A percentile compares a stretch with the other conserved stretches of the same genome.
Evolutionary conservation across 2,329 filamentous ascomycete species (phyloP).

Genomic region (Tolypocladium tundrense): DNA sequence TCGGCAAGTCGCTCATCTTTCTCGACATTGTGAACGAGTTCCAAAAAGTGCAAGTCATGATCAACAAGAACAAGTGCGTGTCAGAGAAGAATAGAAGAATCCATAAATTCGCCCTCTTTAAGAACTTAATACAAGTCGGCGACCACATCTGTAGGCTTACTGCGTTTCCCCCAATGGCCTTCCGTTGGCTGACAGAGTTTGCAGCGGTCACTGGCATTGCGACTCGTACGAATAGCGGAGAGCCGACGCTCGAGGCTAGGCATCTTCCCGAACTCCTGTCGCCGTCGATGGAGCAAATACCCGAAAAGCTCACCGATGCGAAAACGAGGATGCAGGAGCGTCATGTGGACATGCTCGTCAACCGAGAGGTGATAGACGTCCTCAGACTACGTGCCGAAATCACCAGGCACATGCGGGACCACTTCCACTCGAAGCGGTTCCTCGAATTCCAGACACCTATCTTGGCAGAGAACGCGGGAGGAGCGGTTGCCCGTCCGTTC

Average conservation of each 20-base stretch:
- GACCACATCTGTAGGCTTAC: slow-evolving; percentile 67
- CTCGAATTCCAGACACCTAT: slow-evolving; percentile 88
- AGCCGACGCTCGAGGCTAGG: slow-evolving; percentile 62
- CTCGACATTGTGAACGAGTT: slow-evolving; percentile 69
- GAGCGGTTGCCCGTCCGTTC: slow-evolving; percentile 81
- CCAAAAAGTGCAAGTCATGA: slow-evolving; percentile 63
- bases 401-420: slow-evolving; percentile 62
- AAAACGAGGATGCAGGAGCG: slow-evolving; percentile 67
- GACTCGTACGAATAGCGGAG: slow-evolving; percentile 58
- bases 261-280: slow-evolving; percentile 62
- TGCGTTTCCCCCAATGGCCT: slow-evolving; percentile 9
- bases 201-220: slow-evolving; percentile 61
- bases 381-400: slow-evolving; percentile 66
- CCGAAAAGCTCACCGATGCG: slow-evolving; percentile 56
- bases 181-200: slow-evolving; percentile 13
- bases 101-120: slow-evolving; percentile 47
- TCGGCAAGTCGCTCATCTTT: slow-evolving; percentile 74
- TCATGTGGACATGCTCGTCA: slow-evolving; percentile 79
- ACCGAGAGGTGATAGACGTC: slow-evolving; percentile 55
- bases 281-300: slow-evolving; percentile 71
- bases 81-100: slow-evolving; percentile 20
- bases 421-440: slow-evolving; percentile 62
- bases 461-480: slow-evolving; percentile 71
- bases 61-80: slow-evolving; percentile 49
- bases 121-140: slow-evolving; percentile 61